A percentile compares a stretch with the other conserved stretches of the same genome.
Conservation (phyloP, 1,284 basidiomycete species). For the Puccinia novopanici region DNA sequence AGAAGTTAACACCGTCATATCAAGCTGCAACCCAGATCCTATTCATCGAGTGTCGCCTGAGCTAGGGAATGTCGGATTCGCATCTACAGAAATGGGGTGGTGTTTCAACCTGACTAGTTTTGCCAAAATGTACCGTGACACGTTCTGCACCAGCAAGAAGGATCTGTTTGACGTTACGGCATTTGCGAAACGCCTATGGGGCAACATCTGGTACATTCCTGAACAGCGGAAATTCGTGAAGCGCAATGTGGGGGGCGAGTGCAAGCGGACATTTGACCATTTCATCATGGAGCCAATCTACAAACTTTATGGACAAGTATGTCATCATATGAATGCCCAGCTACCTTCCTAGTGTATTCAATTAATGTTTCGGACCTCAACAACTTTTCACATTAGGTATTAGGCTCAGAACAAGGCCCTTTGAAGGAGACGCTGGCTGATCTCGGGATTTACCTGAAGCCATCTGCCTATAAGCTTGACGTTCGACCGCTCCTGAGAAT, state of each 20-base stretch:
- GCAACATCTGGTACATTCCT: slow-evolving; percentile 90
- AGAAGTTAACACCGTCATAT: slow-evolving; percentile 93
- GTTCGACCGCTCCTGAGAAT: slow-evolving; percentile 90
- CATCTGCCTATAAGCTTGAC: slow-evolving; percentile 96
- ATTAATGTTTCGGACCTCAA: not conserved
- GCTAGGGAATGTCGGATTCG: slow-evolving; percentile 94
- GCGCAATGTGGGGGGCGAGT: slow-evolving; percentile 77
- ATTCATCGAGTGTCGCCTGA: slow-evolving; percentile 86
- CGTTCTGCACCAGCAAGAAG: slow-evolving; percentile 67
- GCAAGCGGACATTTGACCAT: slow-evolving; percentile 85
- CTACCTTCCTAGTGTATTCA: not conserved
- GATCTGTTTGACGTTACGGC: slow-evolving; percentile 63
- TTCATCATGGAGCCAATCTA: slow-evolving; percentile 96
- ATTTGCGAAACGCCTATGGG: slow-evolving; percentile 87
- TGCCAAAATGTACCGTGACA: slow-evolving; percentile 93
- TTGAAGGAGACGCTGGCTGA: slow-evolving; percentile 77
- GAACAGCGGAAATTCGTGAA: slow-evolving; percentile 83
- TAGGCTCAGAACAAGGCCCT: slow-evolving; percentile 84
- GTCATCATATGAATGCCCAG: slow-evolving; percentile 47
- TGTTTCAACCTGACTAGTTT: slow-evolving; percentile 94
- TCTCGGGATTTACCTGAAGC: slow-evolving; percentile 84
- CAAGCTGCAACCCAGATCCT: slow-evolving; percentile 85
- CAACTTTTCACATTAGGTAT: slow-evolving; percentile 65
- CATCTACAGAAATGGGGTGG: slow-evolving; percentile 94
- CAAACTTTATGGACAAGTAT: slow-evolving; percentile 82